Base-by-base conservation (phyloP, 257 asterid species). In the Solanum dulcamara region DNA sequence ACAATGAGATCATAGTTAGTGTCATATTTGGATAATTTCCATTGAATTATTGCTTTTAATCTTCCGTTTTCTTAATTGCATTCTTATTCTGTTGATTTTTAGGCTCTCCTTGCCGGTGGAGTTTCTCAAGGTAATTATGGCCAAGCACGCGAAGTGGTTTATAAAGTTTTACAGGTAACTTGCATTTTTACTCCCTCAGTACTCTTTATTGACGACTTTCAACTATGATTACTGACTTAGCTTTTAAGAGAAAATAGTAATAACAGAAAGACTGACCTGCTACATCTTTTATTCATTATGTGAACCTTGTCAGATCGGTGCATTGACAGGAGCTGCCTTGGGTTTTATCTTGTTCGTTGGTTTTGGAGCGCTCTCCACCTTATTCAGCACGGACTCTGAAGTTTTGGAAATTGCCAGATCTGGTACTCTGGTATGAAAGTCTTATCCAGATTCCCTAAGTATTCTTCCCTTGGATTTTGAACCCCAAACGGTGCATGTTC, bases 81-180 rank as follows among this genome's bases (percentile, higher is more conserved):
- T 67, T 86, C 80, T 80, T 70, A 42, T 79, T 84, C 72, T 59
- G 13, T 32, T 86, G 85, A 88, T 88, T 50, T 50, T 60, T 89
- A 95, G 99, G 91, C 98, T 88, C 94, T 95, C 80, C 97, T 96
- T 85, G 99, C 98, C 15, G 87, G 93, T 89, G 97, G 91, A 68
- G 94, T 89, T 88, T 95, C 98, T 87, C 95, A 92, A 90, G 98
- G 97, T 83, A 92, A 92, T 87, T 95, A 95, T 87, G 87, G 84
- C 67, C 89, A 90, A 87, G 98, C 98, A 40, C 92, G 97, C 82
- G 87, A 91, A 92, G 94, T 94, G 89, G 93, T 90, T 51, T 92
- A 88, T 91, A 94, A 92, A 90, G 95, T 94, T 85, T 87, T 96
- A 86, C 97, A 92, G 99, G 98, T 95, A 59, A 64, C 87, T 66